phyloP scores from a whole-genome alignment of 2,329 filamentous ascomycete species.

The Paecilomyces dactylethromorphus region DNA sequence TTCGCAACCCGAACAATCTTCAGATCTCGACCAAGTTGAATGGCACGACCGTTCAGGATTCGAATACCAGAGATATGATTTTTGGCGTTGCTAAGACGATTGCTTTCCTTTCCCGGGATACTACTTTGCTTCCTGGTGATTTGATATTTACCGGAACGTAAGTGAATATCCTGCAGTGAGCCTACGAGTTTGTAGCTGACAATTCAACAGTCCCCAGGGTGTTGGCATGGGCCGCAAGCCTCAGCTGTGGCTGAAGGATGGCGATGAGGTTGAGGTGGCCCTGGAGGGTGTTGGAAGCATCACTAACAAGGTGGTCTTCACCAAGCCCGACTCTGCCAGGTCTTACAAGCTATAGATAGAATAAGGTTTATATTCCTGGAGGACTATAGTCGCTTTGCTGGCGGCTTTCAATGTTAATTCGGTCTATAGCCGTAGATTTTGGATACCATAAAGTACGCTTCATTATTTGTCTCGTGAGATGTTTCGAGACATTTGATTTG shows the following conservation, averaged over 20 bases:
- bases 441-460: slow-evolving; percentile 1
- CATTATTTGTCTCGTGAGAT: neutral
- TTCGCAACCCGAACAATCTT: slow-evolving; percentile 34
- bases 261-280: slow-evolving; percentile 62
- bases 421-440: neutral
- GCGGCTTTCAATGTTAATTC: neutral
- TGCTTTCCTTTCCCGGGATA: slow-evolving; percentile 40
- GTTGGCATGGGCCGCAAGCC: slow-evolving; percentile 65
- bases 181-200: slow-evolving; percentile 50
- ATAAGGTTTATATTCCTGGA: neutral
- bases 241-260: slow-evolving; percentile 62
- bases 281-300: slow-evolving; percentile 60
- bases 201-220: slow-evolving; percentile 58
- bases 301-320: slow-evolving; percentile 35
- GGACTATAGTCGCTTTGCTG: neutral
- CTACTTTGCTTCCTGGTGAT: slow-evolving; percentile 34
- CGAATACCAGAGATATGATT: slow-evolving; percentile 43
- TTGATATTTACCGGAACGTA: slow-evolving; percentile 40
- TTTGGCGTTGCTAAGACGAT: slow-evolving; percentile 43
- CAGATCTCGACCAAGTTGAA: slow-evolving; percentile 43
- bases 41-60: slow-evolving; percentile 42
- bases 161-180: slow-evolving; percentile 14
- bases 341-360: slow-evolving; percentile 18
- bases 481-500: neutral
- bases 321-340: slow-evolving; percentile 33